Base-by-base conservation (phyloP, 768 basidiomycete genomes). In the Pulveroboletus sp. region DNA sequence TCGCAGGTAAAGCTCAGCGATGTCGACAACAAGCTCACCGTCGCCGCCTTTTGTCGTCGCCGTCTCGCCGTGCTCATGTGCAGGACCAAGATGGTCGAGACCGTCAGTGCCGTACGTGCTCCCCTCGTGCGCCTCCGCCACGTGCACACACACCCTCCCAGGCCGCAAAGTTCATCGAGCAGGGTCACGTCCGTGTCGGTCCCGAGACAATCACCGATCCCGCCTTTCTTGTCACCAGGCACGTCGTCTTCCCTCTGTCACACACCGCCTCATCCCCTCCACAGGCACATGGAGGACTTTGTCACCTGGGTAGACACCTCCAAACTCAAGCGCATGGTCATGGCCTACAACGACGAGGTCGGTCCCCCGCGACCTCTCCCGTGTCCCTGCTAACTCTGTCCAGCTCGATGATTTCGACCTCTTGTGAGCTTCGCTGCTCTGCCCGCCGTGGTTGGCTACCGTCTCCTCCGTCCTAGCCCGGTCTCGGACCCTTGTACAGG, bases 291-390 rank as follows among this genome's bases (percentile, higher is more conserved):
- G 93, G 93, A 98, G 64, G 96, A 99, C 76, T 99, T 94, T 70
- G 92, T 98, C 39, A 99, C 96, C 32, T 99, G 96, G 96, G 94
- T 98, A 18, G 94, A 97, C 65, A 92, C 92, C 24, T 94, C 91
- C 57, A 95, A 95, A 67, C 80, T 97, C 65, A 97, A 95, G 82
- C 79, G 95, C 47, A 93, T 91, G 0, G 83, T 98, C 70, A 86
- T 93, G 88, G 71, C 76, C 52, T 99, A 99, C 77, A 99, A 99
- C 66, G 94, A 96, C 72, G 86, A 96, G 82, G 90, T 90, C 46
- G 31, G 74, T 63, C 15, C 31, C 50, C 50, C 15, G 8, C 8
- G 27, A 1, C 3, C 17, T 46, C 36, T 18, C 42, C 24, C 21
- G 37, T 17, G 18, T 5, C 45, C 47, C 21, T 44, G 28, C 57